phyloP scores from a whole-genome alignment of 495 filamentous ascomycete genomes.

The Hypoxylon trugodes region DNA sequence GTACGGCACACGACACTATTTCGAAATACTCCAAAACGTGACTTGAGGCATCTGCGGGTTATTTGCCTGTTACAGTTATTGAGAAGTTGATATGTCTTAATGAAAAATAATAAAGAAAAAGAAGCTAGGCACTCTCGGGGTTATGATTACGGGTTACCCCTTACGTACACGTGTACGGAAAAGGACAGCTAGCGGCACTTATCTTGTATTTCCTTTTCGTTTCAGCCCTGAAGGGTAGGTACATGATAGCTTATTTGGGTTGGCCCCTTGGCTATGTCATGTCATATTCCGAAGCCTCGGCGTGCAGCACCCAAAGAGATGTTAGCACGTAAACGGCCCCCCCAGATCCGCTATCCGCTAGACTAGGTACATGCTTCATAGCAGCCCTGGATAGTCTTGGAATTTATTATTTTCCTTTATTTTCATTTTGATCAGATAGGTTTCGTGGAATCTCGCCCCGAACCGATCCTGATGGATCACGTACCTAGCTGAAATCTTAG shows the following conservation, averaged over 20 bases:
- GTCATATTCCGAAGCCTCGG: constrained; percentile 34
- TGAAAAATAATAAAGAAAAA: constrained; percentile 11
- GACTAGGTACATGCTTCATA: too few relatives aligned
- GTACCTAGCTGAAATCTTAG: constrained; percentile 20
- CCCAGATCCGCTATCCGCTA: constrained; percentile 21
- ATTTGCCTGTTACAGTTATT: constrained; percentile 37
- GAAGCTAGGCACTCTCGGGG: constrained; percentile 21
- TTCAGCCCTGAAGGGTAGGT: constrained; percentile 39
- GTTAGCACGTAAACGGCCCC: constrained; percentile 35
- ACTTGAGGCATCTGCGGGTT: constrained; percentile 33
- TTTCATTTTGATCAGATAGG: constrained; percentile 31
- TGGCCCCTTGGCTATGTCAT: constrained; percentile 19
- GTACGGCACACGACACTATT: constrained; percentile 24
- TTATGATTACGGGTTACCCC: constrained; percentile 15
- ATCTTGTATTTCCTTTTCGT: constrained; percentile 21
- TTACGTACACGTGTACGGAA: constrained; percentile 33
- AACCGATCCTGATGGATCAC: constrained; percentile 36
- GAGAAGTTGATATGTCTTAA: constrained; percentile 19
- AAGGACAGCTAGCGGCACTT: constrained; percentile 21
- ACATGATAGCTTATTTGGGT: constrained; percentile 4
- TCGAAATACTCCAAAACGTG: constrained; percentile 22
- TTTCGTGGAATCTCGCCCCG: constrained; percentile 31
- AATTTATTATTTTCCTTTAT: too few relatives aligned
- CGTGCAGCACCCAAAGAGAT: constrained; percentile 22
- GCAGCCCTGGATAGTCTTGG: too few relatives aligned